Evolutionary conservation across 441 rosid genomes (phyloP).

Genomic region (Brassica hybrid): DNA sequence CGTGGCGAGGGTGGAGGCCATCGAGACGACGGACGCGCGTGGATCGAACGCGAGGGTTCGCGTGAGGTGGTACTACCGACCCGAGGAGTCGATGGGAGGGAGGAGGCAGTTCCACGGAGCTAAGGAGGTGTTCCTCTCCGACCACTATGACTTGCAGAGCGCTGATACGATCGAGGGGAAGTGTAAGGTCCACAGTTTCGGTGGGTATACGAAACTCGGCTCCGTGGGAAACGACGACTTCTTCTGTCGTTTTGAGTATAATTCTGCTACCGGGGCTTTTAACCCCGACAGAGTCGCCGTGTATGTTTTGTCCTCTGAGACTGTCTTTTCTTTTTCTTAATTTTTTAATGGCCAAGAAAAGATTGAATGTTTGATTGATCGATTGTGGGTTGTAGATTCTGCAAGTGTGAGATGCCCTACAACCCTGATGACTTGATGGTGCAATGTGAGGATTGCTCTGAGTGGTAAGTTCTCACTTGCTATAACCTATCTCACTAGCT

Average conservation of each 20-base stretch:
- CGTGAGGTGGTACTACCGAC: slow-evolving; percentile 96
- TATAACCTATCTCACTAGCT: slow-evolving; percentile 2
- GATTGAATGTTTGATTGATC: background rate
- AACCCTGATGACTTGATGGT: slow-evolving; percentile 79
- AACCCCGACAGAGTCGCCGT: slow-evolving; percentile 95
- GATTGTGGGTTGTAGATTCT: slow-evolving; percentile 51
- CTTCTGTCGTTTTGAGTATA: slow-evolving; percentile 98
- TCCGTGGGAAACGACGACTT: slow-evolving; percentile 93
- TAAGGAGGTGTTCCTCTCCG: slow-evolving; percentile 89
- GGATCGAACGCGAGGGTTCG: slow-evolving; percentile 75
- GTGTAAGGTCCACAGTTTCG: slow-evolving; percentile 91
- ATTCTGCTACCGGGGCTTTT: slow-evolving; percentile 83
- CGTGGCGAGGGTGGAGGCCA: slow-evolving; percentile 89
- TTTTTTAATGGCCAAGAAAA: background rate
- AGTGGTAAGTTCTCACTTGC: slow-evolving; percentile 56
- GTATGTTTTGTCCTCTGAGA: slow-evolving; percentile 51
- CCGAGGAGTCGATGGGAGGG: slow-evolving; percentile 97
- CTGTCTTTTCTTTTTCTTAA: background rate
- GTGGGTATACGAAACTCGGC: slow-evolving; percentile 83
- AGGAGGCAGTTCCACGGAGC: slow-evolving; percentile 95
- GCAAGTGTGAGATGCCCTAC: slow-evolving; percentile 82
- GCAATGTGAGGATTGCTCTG: slow-evolving; percentile 71
- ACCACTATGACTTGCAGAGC: slow-evolving; percentile 86
- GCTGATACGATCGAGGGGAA: slow-evolving; percentile 90
- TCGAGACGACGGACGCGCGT: slow-evolving; percentile 73